phyloP scores from a whole-genome alignment of 179 eudicot species.

The Beta lomatogona region DNA sequence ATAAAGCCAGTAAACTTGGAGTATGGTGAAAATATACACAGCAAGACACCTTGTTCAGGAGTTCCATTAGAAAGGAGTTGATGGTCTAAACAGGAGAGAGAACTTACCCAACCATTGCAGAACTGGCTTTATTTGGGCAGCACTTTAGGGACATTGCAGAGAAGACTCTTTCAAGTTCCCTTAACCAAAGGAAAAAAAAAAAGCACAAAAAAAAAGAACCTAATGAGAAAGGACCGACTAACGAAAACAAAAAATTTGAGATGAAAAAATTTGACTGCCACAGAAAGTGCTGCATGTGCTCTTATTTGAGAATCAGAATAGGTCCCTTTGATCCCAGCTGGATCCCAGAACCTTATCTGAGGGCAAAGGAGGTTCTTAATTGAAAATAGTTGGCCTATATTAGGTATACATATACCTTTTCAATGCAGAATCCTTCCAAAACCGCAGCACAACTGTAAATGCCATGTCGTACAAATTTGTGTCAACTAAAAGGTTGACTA shows the following conservation, averaged over 20 bases:
- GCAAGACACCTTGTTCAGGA: not conserved
- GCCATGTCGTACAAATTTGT: slow-evolving; percentile 83
- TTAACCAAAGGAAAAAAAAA: slow-evolving; percentile 23
- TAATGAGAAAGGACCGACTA: not conserved
- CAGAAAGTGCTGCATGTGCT: too few species aligned
- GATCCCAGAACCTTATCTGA: too few species aligned
- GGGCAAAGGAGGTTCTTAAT: too few species aligned
- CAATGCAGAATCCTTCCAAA: slow-evolving; percentile 85
- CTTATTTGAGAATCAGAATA: too few species aligned
- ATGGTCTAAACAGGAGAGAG: slow-evolving; percentile 11
- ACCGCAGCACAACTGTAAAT: slow-evolving; percentile 75
- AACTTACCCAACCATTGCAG: slow-evolving; percentile 54
- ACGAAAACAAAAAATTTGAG: not conserved
- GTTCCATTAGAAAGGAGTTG: not conserved
- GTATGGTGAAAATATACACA: not conserved
- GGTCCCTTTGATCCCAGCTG: too few species aligned
- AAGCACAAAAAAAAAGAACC: slow-evolving; percentile 9
- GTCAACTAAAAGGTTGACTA: slow-evolving; percentile 80
- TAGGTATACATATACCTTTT: slow-evolving; percentile 49
- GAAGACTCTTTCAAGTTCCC: slow-evolving; percentile 90
- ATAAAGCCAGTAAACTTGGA: slow-evolving; percentile 10
- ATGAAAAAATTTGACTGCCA: too few species aligned
- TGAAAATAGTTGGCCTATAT: not conserved
- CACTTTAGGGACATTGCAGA: slow-evolving; percentile 72
- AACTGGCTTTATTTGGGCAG: slow-evolving; percentile 55